Evolutionary conservation across 2,329 filamentous ascomycete genomes (phyloP), one percentile per base, ranked within the genome.

Genomic region (Cryphonectria carpinicola): DNA sequence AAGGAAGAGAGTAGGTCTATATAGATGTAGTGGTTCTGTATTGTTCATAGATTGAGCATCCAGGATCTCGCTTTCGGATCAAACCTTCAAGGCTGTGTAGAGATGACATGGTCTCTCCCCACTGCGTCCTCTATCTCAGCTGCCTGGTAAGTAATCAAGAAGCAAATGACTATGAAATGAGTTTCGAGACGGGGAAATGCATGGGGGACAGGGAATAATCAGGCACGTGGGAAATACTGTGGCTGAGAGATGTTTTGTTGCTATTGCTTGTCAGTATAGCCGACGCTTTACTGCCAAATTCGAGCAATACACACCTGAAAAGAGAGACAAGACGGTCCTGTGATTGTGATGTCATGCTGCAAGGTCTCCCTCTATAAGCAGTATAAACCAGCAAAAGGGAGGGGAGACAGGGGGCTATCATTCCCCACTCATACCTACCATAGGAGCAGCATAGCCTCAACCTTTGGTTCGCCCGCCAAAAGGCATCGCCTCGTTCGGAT

Each of bases 341-440:
- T 61, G 58, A 61, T 61, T 35, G 58, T 61, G 58, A 61, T 61
- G 58, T 61, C 58, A 61, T 61, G 17, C 28, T 37, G 7, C 35
- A 8, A 61, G 25, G 58, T 8, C 32, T n/a, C n/a, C n/a, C n/a
- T n/a, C 32, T n/a, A 35, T 14, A 22, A 32, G 32, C 22, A 61
- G 46, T 8, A n/a, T 22, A 39, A 39, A 61, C 58, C 35, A 8
- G 58, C 19, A 32, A 32, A 32, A 39, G 35, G 14, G 43, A 4
- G 43, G 22, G 46, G 46, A 22, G 22, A n/a, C 1, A 8, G 19
- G 43, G 43, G 19, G 11, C 8, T 11, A 7, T 13, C 2, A 22
- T 56, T 28, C 25, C 19, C 54, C 54, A 32, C 54, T 19, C 54
- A 17, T 25, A 62, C 60, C 25, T 8, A n/a, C 8, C 13, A 39